phyloP scores from a whole-genome alignment of 1,284 basidiomycete species.

The Cryptococcus sp. region DNA sequence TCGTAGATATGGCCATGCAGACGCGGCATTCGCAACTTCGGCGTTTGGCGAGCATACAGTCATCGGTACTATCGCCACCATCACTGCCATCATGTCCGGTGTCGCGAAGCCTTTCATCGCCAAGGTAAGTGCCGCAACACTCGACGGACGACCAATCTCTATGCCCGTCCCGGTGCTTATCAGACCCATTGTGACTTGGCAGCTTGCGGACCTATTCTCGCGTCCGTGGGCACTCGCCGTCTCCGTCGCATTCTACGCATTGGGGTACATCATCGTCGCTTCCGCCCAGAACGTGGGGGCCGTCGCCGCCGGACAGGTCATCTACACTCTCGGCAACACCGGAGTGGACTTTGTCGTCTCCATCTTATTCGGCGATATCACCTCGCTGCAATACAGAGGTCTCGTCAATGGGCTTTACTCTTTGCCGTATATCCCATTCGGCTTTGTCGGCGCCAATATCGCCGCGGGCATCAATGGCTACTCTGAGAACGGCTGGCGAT shows the following conservation, averaged over 20 bases:
- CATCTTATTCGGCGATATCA: constrained; percentile 65
- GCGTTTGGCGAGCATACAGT: constrained; percentile 47
- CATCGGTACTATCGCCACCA: constrained; percentile 44
- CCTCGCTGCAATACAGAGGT: constrained; percentile 74
- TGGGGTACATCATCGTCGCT: constrained; percentile 46
- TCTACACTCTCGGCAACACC: constrained; percentile 45
- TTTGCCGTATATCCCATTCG: constrained; percentile 62
- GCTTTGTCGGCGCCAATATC: constrained; percentile 50
- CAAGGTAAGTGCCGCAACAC: constrained; percentile 26
- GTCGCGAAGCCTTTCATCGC: constrained; percentile 49
- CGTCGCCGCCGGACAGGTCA: constrained; percentile 44
- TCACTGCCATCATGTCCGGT: constrained; percentile 45
- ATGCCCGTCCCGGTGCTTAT: too few species aligned
- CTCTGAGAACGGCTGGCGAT: constrained; percentile 62
- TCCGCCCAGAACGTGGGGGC: constrained; percentile 33
- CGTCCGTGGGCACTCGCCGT: constrained; percentile 32
- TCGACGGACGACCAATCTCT: neutral
- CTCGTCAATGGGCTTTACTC: constrained; percentile 69
- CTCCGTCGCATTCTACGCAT: constrained; percentile 37
- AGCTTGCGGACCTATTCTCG: constrained; percentile 35
- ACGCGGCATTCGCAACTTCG: constrained; percentile 45
- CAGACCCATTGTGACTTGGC: neutral
- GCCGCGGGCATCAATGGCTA: constrained; percentile 64
- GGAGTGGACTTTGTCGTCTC: constrained; percentile 33
- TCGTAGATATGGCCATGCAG: constrained; percentile 6